Evolutionary conservation across 371 early-diverging fungal species (phyloP).

Genomic region (Rhizopus arrhizus): DNA sequence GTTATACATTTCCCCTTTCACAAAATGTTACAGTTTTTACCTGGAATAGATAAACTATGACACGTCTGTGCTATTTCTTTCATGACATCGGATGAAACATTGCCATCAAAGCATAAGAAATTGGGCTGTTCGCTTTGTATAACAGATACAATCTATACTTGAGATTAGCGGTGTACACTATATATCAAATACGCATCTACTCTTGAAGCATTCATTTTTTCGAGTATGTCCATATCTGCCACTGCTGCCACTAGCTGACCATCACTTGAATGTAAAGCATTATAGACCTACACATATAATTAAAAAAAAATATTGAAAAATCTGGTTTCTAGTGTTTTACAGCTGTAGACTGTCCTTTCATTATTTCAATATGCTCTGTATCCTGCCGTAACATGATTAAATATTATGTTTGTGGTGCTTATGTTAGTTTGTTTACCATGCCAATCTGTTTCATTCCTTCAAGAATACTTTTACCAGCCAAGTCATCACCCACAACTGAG

Average conservation of each 20-base stretch:
- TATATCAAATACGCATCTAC: constrained; percentile 24
- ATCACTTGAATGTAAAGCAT: constrained; percentile 67
- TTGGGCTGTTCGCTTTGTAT: constrained; percentile 39
- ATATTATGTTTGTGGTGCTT: not conserved
- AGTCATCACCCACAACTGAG: constrained; percentile 75
- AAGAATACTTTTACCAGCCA: constrained; percentile 57
- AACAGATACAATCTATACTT: constrained; percentile 32
- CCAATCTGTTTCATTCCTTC: constrained; percentile 57
- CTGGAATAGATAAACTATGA: constrained; percentile 32
- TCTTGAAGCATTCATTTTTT: constrained; percentile 37
- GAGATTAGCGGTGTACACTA: not conserved
- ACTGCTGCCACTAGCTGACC: constrained; percentile 82
- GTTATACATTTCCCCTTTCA: too few species aligned
- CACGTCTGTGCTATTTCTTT: constrained; percentile 40
- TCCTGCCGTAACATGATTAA: constrained; percentile 24
- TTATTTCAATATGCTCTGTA: constrained; percentile 31
- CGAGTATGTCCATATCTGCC: constrained; percentile 87
- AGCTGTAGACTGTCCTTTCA: constrained; percentile 34
- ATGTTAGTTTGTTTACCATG: constrained; percentile 45
- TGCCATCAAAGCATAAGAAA: constrained; percentile 77
- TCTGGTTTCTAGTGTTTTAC: constrained; percentile 17
- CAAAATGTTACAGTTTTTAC: constrained; percentile 18
- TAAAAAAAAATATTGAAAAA: constrained; percentile 12
- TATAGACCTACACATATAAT: constrained; percentile 62
- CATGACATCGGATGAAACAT: constrained; percentile 55